These are phyloP conservation scores for Poterioochromonas sp. DNA, from an alignment of 352 stramenopile genomes.

Conservation along the genomic window DNA sequence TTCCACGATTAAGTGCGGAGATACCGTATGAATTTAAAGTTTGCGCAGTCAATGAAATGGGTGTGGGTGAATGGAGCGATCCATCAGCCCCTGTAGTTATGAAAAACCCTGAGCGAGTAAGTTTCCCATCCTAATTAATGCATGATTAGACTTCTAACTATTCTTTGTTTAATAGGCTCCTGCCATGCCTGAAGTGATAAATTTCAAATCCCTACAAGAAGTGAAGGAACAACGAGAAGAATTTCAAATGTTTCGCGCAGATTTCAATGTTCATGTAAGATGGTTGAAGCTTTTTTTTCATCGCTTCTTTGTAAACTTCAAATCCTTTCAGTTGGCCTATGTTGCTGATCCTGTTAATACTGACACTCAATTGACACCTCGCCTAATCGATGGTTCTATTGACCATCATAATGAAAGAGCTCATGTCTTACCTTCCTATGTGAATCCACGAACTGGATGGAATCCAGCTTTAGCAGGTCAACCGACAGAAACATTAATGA, in stretches of 20 bases:
- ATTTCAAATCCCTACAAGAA: neutral
- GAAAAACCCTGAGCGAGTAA: slow-evolving; percentile 32
- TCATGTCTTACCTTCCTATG: slow-evolving; percentile 7
- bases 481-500: slow-evolving; percentile 25
- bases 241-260: neutral
- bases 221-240: neutral
- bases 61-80: slow-evolving; percentile 58
- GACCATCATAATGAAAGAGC: neutral
- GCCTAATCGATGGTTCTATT: neutral
- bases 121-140: neutral
- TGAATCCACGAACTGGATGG: slow-evolving; percentile 33
- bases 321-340: neutral
- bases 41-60: slow-evolving; percentile 53
- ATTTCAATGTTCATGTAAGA: slow-evolving; percentile 3
- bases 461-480: neutral
- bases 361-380: slow-evolving; percentile 15
- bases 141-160: neutral
- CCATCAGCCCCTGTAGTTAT: slow-evolving; percentile 52
- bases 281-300: no score
- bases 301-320: neutral
- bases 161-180: neutral
- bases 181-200: neutral
- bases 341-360: neutral
- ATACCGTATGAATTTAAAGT: slow-evolving; percentile 65
- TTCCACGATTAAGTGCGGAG: slow-evolving; percentile 56